Base-by-base conservation (phyloP, 768 basidiomycete species). In the Harrya chromipes region DNA sequence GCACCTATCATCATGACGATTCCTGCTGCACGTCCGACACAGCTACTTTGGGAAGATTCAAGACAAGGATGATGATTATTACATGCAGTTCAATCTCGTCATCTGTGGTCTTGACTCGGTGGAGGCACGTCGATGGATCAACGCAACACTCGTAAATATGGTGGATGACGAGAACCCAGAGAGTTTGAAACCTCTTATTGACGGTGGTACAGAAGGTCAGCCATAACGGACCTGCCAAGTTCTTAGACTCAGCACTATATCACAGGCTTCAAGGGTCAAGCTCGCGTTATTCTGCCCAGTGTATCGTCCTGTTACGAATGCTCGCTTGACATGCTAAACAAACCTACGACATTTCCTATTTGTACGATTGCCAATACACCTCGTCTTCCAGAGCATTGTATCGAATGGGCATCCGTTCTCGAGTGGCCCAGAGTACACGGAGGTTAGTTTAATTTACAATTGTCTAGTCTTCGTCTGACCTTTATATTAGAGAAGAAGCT, bases 281-380 rank as follows among this genome's bases (percentile, higher is more conserved):
- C 94, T 36, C 84, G 94, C 53, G 94, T 98, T 37, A 98, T 99
- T 60, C 76, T 99, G 14, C 97, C 97, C 1, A 92, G 91, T 1
- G 80, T 97, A 49, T 86, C 93, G 10, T 94, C 94, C 8, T 99
- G 97, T 67, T 98, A 98, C 61, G 97, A 99, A 68, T 99, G 97
- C 66, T 91, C 91, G 3, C 84, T 99, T 41, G 94, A 97, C 65
- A 97, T 97, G 90, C 81, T 97, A 45, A 97, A 97, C 70, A 97
- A 97, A 55, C 94, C 87, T 1, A 97, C 94, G 35, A 87, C 87
- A 12, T 99, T 94, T 67, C 97, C 97, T 2, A 97, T 99, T 47
- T 99, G 97, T 65, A 99, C 97, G 6, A 98, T 99, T 57, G 95
- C 97, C 50, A 98, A 98, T 65, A 99, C 97, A 0, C 97, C 97